Evolutionary conservation across 108 stramenopile species (phyloP), one percentile per base, ranked within the genome.

Genomic region (Ochromonas danica): DNA sequence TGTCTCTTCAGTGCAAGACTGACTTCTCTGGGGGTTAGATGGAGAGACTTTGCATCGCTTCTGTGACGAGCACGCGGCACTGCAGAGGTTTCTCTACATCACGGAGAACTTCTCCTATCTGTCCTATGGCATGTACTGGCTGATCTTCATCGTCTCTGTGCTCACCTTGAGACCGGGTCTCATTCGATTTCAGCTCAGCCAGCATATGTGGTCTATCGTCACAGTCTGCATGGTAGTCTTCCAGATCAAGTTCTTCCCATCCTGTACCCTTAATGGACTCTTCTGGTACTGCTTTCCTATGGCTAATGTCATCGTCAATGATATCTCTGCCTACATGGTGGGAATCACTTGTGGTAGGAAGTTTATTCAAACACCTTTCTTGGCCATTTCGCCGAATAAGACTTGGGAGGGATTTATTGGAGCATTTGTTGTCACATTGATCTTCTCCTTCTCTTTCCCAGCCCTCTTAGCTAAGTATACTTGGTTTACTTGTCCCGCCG

Each of bases 361-460:
- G 79, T 94, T 97, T 77, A 90, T 98, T 67, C 84, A 86, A 38
- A 83, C 89, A 51, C 90, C 92, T 6, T 95, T 99, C 79, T 91
- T 96, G 3, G 28, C 27, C 1, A 39, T 71, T 30, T 89, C 88
- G 35, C 96, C 96, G 61, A 95, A 96, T 77, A 96, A 99, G 86
- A 99, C 98, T 3, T 97, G 96, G 97, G 98, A 99, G 80, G 97
- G 97, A 22, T 95, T 95, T 85, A 87, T 95, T 36, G 95, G 95
- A 25, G 97, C 93, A 2, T 89, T 92, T 10, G 80, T 98, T 35
- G 93, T 89, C 70, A 99, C 98, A 41, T 75, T 97, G 61, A 71
- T 96, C 38, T 84, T 89, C 14, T 93, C 93, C 27, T 97, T 92
- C 88, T 95, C 92, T 78, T 79, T 96, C 75, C 88, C 92, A 41